A percentile compares a stretch with the other conserved stretches of the same genome.
Evolutionary conservation across 2,329 filamentous ascomycete species (phyloP).

Genomic region (Calonectria naviculata): DNA sequence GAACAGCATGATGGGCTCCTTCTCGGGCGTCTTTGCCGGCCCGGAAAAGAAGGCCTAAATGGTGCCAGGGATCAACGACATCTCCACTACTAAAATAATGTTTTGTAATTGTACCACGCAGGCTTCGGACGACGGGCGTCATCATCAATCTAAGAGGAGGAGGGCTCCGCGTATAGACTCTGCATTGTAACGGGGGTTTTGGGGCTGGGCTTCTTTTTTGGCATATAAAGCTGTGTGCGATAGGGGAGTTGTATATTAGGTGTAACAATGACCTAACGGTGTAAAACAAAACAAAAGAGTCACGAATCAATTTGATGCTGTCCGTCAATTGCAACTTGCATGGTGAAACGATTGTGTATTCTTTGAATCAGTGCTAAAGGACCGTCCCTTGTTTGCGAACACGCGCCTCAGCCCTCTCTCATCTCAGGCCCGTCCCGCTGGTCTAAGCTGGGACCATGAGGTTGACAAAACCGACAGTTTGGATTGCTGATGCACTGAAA

Average conservation of each 20-base stretch:
- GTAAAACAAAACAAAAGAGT: constrained; percentile 19
- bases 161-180: constrained; percentile 31
- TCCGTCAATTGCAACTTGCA: neutral
- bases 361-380: neutral
- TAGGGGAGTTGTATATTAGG: constrained; percentile 26
- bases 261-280: constrained; percentile 23
- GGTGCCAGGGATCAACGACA: constrained; percentile 24
- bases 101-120: constrained; percentile 38
- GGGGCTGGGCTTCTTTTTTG: constrained; percentile 15
- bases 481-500: constrained; percentile 49
- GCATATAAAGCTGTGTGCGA: constrained; percentile 15
- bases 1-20: constrained; percentile 88
- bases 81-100: constrained; percentile 46
- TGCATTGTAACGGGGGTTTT: constrained; percentile 22
- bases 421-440: too few species aligned
- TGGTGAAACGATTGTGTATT: neutral
- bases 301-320: neutral
- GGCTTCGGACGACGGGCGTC: constrained; percentile 21
- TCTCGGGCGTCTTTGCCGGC: constrained; percentile 53
- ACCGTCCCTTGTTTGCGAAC: too few species aligned
- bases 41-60: constrained; percentile 38
- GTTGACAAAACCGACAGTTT: constrained; percentile 36
- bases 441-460: neutral
- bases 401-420: neutral
- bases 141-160: constrained; percentile 13